phyloP scores from a whole-genome alignment of 73 alveolate species.

The Blepharisma stoltei region DNA sequence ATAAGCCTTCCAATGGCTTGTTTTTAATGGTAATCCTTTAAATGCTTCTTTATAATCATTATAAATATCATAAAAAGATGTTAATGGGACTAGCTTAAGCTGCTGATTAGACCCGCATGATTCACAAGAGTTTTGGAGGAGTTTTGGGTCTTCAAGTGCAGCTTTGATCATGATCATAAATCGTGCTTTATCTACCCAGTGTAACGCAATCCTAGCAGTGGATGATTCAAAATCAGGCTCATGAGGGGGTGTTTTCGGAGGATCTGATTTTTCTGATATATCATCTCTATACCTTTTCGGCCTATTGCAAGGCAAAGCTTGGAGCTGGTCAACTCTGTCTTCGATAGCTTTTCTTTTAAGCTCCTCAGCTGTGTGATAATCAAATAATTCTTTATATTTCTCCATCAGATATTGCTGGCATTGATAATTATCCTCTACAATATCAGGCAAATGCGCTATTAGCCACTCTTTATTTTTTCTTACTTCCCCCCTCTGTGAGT shows the following conservation, averaged over 20 bases:
- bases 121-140: conserved; percentile 54
- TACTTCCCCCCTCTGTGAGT: too few relatives aligned
- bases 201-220: conserved; percentile 33
- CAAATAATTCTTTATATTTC: conserved; percentile 71
- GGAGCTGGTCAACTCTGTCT: conserved; percentile 59
- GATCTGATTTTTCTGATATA: too few relatives aligned
- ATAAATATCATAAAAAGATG: conserved; percentile 51
- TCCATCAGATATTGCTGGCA: conserved; percentile 61
- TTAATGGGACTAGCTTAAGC: conserved; percentile 60
- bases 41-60: conserved; percentile 44
- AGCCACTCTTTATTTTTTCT: conserved; percentile 66
- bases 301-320: conserved; percentile 73
- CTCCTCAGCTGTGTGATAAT: conserved; percentile 73
- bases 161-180: conserved; percentile 54
- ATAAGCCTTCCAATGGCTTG: conserved; percentile 55
- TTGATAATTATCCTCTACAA: conserved; percentile 57
- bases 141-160: conserved; percentile 57
- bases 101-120: conserved; percentile 60
- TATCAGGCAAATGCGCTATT: conserved; percentile 57
- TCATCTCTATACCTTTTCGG: conserved; percentile 34
- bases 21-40: conserved; percentile 56
- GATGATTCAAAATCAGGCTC: too few relatives aligned
- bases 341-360: conserved; percentile 62
- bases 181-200: conserved; percentile 73
- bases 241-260: too few relatives aligned